A percentile compares a stretch with the other conserved stretches of the same genome.
These are phyloP conservation scores for Fraxinus dipetala DNA, from an alignment of 305 asterid genomes.

Conservation along the genomic window DNA sequence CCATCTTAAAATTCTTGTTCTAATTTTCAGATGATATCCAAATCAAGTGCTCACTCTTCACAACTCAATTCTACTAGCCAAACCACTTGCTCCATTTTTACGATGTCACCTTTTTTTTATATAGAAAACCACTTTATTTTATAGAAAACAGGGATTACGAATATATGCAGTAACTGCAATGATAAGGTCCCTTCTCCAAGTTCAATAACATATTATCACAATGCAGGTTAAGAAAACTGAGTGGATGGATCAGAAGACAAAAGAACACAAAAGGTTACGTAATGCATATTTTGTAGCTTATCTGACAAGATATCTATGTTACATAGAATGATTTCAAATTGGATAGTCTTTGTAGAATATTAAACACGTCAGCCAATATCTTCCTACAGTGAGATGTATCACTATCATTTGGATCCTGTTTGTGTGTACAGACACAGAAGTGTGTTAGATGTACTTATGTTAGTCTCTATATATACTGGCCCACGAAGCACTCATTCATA, in stretches of 20 bases:
- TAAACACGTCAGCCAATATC: neutral
- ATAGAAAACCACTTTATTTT: neutral
- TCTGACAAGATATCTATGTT: neutral
- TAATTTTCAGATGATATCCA: neutral
- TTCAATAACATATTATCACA: neutral
- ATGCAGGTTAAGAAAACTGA: neutral
- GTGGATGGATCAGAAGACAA: neutral
- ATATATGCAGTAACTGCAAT: neutral
- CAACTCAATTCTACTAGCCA: neutral
- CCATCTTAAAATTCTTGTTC: neutral
- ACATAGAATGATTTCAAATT: neutral
- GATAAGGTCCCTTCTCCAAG: neutral
- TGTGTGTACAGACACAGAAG: neutral
- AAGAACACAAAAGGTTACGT: neutral
- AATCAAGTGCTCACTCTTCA: neutral
- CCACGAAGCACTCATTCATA: neutral
- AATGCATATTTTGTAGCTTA: neutral
- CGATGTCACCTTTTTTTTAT: neutral
- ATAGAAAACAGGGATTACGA: neutral
- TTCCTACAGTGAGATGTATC: neutral
- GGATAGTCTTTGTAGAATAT: neutral
- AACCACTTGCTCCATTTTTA: neutral
- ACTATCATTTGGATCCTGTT: neutral
- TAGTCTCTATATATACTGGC: neutral
- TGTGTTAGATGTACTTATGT: neutral